Base-by-base conservation (phyloP, 2,329 filamentous ascomycete species). In the Trichoderma breve region DNA sequence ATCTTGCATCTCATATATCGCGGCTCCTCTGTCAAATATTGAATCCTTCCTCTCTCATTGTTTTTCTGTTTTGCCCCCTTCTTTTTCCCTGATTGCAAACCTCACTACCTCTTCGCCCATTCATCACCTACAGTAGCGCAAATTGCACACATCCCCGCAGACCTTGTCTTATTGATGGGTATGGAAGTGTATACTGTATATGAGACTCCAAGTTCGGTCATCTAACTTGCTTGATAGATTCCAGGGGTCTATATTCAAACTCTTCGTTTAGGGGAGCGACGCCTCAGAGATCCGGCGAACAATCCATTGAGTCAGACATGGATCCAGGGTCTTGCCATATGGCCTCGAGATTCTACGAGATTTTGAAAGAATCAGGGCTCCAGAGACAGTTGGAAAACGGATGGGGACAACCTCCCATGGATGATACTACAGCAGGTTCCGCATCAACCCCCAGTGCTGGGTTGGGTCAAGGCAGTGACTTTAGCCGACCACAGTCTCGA, bases 261-360 rank as follows among this genome's bases (percentile, higher is more conserved):
- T 28, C 12, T 18, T 24, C 26, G 53, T 24, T 60, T 9, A 39
- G 32, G 11, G 18, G 36, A 26, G 28, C 65, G 55, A 55, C 32
- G 14, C 39, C 53, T 39, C 7, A 24, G 14, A 63, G 34, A 4
- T 57, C 55, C 8, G 30, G 58, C 51, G 57, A 51, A 26, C 24
- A 58, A 15, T 11, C 63, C 15, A 8, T 14, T 24, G 28, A 24
- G 3, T 18, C 63, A 51, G n/a, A 11, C 21, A 67, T 61, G 60
- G 70, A 72, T 28, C 26, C 43, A 32, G 64, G 47, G 14, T 47
- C 30, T 26, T 72, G 70, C 43, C 58, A 69, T 34, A 73, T 73
- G 69, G 72, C 72, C 9, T 62, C 72, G 7, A 51, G 64, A 5
- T 73, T 72, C 18, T 69, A 60, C 70, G 57, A 73, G 28, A 72